A percentile compares a stretch with the other conserved stretches of the same genome.
Evolutionary conservation across 306 rosid species (phyloP).

Genomic region (Acacia confusa): DNA sequence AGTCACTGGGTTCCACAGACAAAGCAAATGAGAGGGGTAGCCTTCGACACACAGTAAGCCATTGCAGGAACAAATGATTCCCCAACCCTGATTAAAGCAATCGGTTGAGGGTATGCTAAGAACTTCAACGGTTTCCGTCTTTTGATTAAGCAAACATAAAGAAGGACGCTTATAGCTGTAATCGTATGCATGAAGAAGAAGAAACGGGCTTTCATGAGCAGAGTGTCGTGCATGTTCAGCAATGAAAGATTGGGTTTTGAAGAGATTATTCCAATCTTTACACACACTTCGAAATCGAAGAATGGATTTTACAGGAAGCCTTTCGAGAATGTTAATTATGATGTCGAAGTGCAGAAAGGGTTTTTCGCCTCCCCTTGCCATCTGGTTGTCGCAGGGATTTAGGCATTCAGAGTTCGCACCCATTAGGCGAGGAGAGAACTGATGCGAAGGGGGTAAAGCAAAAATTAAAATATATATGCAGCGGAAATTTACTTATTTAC

Average conservation of each 20-base stretch:
- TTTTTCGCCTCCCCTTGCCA: background rate
- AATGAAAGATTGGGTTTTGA: background rate
- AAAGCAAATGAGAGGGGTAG: too few species aligned
- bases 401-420: background rate
- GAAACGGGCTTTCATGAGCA: background rate
- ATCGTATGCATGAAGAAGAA: background rate
- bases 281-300: background rate
- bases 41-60: too few species aligned
- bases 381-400: background rate
- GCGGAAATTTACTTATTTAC: too few species aligned
- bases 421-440: too few species aligned
- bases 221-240: background rate
- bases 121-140: background rate
- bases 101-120: background rate
- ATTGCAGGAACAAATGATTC: too few species aligned
- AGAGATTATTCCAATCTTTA: background rate
- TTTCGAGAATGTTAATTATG: too few species aligned
- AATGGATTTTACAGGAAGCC: background rate
- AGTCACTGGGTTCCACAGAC: too few species aligned
- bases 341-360: background rate
- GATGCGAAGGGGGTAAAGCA: too few species aligned
- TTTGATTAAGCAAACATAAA: background rate
- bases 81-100: background rate
- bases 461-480: too few species aligned
- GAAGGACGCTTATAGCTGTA: fast-evolving